Evolutionary conservation across 1,284 basidiomycete species (phyloP).

Genomic region (Phenoliferia sp.): DNA sequence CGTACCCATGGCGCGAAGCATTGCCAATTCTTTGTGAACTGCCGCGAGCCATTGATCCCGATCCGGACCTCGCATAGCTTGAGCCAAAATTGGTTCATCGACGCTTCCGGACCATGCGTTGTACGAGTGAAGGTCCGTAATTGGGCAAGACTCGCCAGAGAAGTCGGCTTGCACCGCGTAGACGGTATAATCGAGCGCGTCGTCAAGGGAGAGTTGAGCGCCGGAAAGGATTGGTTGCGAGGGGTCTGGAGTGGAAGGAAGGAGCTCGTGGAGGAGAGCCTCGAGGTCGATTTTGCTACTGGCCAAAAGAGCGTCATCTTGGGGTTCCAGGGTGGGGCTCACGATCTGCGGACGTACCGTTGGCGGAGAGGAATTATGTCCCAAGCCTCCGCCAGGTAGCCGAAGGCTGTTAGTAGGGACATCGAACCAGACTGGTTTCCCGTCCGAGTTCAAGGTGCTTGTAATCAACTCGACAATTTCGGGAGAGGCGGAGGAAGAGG

Average conservation of each 20-base stretch:
- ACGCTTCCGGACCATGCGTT: neutral
- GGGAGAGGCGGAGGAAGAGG: no score
- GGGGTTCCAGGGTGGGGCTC: neutral
- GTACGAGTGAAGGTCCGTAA: neutral
- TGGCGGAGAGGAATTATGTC: neutral
- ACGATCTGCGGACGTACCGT: neutral
- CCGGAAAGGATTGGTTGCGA: neutral
- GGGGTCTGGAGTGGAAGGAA: neutral
- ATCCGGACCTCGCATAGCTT: neutral
- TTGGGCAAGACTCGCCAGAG: neutral
- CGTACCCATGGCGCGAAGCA: neutral
- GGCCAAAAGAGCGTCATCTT: neutral
- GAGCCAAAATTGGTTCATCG: neutral
- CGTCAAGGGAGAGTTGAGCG: neutral
- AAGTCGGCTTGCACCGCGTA: neutral
- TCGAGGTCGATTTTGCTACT: neutral
- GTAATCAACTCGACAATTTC: no score
- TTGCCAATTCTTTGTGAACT: neutral
- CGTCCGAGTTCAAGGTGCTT: no score
- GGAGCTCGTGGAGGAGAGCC: neutral
- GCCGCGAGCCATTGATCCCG: neutral
- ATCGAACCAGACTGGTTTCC: no score
- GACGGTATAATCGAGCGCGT: neutral
- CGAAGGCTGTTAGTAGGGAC: neutral
- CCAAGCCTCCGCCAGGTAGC: neutral